Conservation (phyloP, 441 rosid species). For the Gossypium davidsonii region DNA sequence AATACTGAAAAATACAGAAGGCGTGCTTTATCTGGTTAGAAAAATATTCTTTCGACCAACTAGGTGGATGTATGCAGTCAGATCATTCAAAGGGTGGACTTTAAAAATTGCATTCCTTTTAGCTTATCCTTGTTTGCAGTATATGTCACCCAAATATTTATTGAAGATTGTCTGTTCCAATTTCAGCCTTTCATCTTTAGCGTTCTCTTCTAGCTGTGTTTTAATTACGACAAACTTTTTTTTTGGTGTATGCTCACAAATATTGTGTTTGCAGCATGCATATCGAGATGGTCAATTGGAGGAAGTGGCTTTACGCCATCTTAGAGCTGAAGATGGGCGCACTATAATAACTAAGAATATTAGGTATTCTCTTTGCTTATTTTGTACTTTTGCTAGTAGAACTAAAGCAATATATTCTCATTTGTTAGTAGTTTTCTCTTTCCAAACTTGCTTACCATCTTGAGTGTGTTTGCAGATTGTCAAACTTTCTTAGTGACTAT, state of each 20-base stretch:
- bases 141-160: neutral
- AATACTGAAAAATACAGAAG: neutral
- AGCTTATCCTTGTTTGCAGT: neutral
- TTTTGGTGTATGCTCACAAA: conserved; percentile 14
- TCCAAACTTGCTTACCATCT: neutral
- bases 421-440: neutral
- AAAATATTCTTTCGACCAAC: neutral
- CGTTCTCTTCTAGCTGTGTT: neutral
- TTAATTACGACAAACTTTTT: neutral
- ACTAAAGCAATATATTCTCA: neutral
- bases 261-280: conserved; percentile 40
- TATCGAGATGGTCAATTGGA: conserved; percentile 54
- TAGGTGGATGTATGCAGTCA: neutral
- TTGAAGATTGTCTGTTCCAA: conserved; percentile 2
- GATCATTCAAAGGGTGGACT: neutral
- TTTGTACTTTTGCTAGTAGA: neutral
- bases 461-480: conserved; percentile 35
- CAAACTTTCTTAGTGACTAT: conserved; percentile 47
- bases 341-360: conserved; percentile 55
- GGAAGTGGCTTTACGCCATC: conserved; percentile 59
- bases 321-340: conserved; percentile 56
- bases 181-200: neutral
- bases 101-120: neutral
- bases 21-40: neutral
- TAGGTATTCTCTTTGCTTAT: conserved; percentile 25